A percentile compares a stretch with the other conserved stretches of the same genome.
phyloP scores from a whole-genome alignment of 140 eudicot species.

The Erigeron philadelphicus region DNA sequence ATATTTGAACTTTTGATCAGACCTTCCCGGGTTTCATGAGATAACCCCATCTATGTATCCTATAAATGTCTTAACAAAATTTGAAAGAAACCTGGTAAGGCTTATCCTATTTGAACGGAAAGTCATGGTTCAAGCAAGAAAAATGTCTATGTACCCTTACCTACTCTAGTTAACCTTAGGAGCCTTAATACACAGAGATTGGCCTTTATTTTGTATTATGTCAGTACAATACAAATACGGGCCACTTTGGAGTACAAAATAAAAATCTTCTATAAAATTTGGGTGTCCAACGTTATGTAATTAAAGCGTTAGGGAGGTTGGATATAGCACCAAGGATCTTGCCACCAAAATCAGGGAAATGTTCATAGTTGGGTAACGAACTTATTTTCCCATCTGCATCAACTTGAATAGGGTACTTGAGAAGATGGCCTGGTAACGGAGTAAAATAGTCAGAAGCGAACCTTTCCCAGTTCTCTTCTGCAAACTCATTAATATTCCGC shows the following conservation, averaged over 20 bases:
- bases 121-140: too few species aligned
- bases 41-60: too few species aligned
- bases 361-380: constrained; percentile 23
- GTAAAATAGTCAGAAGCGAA: constrained; percentile 28
- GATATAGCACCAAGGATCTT: constrained; percentile 30
- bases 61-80: too few species aligned
- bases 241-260: not conserved
- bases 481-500: constrained; percentile 23
- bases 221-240: not conserved
- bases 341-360: constrained; percentile 35
- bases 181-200: not conserved
- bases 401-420: constrained; percentile 35
- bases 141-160: too few species aligned
- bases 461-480: constrained; percentile 36
- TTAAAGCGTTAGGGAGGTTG: constrained; percentile 60
- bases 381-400: constrained; percentile 27
- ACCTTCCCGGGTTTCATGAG: not conserved
- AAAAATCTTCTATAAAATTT: not conserved
- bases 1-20: not conserved
- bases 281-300: constrained; percentile 29
- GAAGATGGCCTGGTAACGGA: constrained; percentile 27
- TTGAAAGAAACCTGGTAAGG: not conserved
- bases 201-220: not conserved
- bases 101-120: too few species aligned
- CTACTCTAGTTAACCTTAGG: too few species aligned